Evolutionary conservation across 2,329 filamentous ascomycete species (phyloP).

Genomic region (Ophiostoma quercus): DNA sequence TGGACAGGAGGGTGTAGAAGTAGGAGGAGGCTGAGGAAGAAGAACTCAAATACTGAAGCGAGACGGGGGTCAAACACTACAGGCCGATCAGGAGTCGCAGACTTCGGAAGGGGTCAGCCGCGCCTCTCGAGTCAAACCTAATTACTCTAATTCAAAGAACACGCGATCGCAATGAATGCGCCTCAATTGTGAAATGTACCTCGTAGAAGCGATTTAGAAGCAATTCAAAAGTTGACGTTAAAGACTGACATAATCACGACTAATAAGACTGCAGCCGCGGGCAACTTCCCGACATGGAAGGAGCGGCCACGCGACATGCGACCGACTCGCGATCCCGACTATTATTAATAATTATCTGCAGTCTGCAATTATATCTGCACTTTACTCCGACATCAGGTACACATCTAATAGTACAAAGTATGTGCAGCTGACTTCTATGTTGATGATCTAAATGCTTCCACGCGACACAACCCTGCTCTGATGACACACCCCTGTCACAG

Average conservation of each 20-base stretch:
- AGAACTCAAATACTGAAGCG: slow-evolving; percentile 6
- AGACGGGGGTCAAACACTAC: slow-evolving; percentile 9
- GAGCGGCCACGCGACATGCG: neutral
- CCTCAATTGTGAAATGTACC: neutral
- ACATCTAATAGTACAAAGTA: neutral
- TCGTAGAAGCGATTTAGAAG: neutral
- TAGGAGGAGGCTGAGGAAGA: neutral
- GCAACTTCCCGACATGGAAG: neutral
- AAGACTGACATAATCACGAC: neutral
- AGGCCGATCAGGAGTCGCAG: slow-evolving; percentile 11
- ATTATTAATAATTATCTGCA: neutral
- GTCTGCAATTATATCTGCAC: neutral
- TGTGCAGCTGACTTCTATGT: neutral
- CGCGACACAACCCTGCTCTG: slow-evolving; percentile 2
- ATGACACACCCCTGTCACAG: neutral
- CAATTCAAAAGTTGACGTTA: neutral
- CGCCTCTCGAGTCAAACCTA: neutral
- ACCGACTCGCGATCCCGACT: neutral
- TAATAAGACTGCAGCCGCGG: neutral
- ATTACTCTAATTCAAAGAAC: neutral
- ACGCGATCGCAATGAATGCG: neutral
- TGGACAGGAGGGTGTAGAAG: neutral
- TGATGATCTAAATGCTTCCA: neutral
- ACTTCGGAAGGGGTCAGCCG: slow-evolving; percentile 2
- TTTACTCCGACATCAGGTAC: neutral